Base-by-base conservation (phyloP, 306 rosid genomes). In the Rubus idaeus region DNA sequence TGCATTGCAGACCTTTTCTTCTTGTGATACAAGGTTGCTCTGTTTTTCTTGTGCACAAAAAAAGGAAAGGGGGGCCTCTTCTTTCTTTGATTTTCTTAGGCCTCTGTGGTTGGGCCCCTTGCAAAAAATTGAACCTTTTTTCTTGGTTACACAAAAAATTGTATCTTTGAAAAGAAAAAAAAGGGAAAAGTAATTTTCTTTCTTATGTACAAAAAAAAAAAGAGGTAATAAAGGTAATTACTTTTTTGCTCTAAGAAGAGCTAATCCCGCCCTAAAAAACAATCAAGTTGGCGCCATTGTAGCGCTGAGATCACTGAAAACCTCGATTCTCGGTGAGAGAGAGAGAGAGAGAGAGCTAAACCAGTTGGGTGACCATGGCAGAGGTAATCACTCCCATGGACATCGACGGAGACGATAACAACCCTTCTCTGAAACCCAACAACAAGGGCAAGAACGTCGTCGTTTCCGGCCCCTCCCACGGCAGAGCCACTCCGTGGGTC, bases 401-500 rank as follows among this genome's bases (percentile, higher is more conserved):
- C 61, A 80, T 94, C 75, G 97, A 94, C 82, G 81, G 51, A 77
- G 86, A 77, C 73, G 71, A 69, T 18, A 41, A 4, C 78, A 64
- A 67, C 68, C 23, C 65, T 66, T 30, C 87, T 21, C 68, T 64
- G 8, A 79, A 64, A n/a, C 70, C 78, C 23, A 61, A 61, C 70
- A 81, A 86, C 67, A 81, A 91, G 86, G 94, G 90, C 57, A 88
- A 83, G 76, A 68, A 70, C 68, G 87, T 81, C 70, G 45, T 75
- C 85, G 55, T 47, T 65, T 52, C 67, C 39, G 73, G 73, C 80
- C 74, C 84, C 56, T 50, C 89, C 3, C 70, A 45, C 80, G 70
- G 71, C 69, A 77, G 81, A 82, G 89, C 90, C 13, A 87, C 77
- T 61, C 97, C 91, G 7, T 95, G 98, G 98, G 98, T 95, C 21